Conservation (phyloP, 768 basidiomycete genomes). For the Rubroboletus satanas region DNA sequence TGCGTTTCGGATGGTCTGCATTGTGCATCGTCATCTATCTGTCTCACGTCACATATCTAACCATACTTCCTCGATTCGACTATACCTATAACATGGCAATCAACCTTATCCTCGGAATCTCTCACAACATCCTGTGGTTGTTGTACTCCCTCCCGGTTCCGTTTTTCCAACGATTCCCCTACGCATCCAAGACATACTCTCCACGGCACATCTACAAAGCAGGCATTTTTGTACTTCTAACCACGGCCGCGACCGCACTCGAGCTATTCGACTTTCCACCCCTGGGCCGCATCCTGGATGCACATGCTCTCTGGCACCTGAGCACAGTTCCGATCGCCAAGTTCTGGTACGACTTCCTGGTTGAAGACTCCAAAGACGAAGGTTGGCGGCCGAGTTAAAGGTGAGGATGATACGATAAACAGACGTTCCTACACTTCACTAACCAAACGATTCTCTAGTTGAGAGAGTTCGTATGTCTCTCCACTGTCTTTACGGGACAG, state of each 20-base stretch:
- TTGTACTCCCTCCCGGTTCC: slow-evolving; percentile 56
- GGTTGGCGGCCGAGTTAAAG: slow-evolving; percentile 55
- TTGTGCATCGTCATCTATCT: slow-evolving; percentile 55
- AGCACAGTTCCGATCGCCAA: slow-evolving; percentile 73
- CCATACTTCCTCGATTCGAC: slow-evolving; percentile 74
- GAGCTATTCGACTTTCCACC: slow-evolving; percentile 94
- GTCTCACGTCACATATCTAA: slow-evolving; percentile 76
- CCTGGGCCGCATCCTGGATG: slow-evolving; percentile 70
- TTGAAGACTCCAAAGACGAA: slow-evolving; percentile 65
- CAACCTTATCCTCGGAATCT: slow-evolving; percentile 70
- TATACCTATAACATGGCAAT: slow-evolving; percentile 92
- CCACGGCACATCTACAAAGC: slow-evolving; percentile 53
- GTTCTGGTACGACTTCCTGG: slow-evolving; percentile 84
- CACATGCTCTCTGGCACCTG: slow-evolving; percentile 92
- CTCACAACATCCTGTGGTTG: slow-evolving; percentile 82
- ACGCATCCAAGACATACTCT: slow-evolving; percentile 52
- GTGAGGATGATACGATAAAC: slow-evolving; percentile 18
- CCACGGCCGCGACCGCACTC: slow-evolving; percentile 69
- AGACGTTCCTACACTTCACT: neutral
- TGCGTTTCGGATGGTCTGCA: slow-evolving; percentile 41
- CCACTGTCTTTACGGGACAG: neutral
- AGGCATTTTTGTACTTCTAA: slow-evolving; percentile 60
- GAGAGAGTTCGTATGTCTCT: neutral
- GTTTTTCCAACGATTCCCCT: slow-evolving; percentile 52
- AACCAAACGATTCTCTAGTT: slow-evolving; percentile 14